Base-by-base conservation (phyloP, 305 asterid genomes). In the Solanum hybrid region DNA sequence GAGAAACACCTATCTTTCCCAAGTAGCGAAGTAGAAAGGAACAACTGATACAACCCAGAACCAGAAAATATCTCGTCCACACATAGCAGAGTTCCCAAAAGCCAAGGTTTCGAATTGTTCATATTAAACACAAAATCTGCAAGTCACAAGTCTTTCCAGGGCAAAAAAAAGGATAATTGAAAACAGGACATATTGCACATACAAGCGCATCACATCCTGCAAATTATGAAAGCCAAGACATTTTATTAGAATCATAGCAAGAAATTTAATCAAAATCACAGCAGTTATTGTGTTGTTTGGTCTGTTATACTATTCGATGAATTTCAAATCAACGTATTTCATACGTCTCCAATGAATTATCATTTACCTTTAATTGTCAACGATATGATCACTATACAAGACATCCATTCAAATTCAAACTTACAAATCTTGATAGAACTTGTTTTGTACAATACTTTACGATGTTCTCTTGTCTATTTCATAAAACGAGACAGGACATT, bases 181-280 rank as follows among this genome's bases (percentile, higher is more conserved):
- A 51, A 29, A 56, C 79, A 73, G 34, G 27, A 92, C 98, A 79
- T 96, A 97, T 96, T 93, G 99, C 98, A 91, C 99, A 97, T 72
- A 95, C 98, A 92, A 97, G 98, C 79, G 96, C 99, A 95, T 96
- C 99, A 91, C 98, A 96, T 89, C 98, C 98, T 97, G 96, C 93
- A 91, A 88, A 88, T 90, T 90, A 85, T 79, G 88, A 79, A 88
- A 86, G 64, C 75, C 90, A 66, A 87, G 84, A 90, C 81, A 92
- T 77, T 51, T 87, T 80, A 88, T 90, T 82, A 89, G 89, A 91
- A 37, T 40, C 13, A 79, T 79, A 79, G n/a, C 86, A 38, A 79
- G 34, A 79, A 78, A 79, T 37, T 37, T 24, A 27, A 78, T 56
- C 40, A 88, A 27, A 91, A 37, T 40, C 13, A 79, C 38, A 79